Percentiles rank a stretch among this genome's conserved stretches.
These are phyloP conservation scores for Sarocladium kiliense DNA, from an alignment of 2,329 filamentous ascomycete species.

Conservation along the genomic window DNA sequence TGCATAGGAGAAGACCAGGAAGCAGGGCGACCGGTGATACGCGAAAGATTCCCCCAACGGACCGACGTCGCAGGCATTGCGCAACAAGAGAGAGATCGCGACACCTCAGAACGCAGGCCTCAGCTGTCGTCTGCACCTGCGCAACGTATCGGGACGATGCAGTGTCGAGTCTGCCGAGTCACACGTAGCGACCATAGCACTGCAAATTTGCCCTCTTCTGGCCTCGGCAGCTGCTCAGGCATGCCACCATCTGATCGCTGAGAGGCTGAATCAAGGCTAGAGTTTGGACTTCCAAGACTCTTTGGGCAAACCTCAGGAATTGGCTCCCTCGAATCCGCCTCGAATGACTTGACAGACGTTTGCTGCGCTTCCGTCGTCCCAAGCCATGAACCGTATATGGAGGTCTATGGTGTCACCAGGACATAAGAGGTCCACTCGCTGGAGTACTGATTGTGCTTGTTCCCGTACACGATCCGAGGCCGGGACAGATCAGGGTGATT, in stretches of 20 bases:
- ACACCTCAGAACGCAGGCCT: not conserved
- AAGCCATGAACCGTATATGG: not conserved
- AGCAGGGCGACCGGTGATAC: not conserved
- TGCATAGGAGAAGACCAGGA: not conserved
- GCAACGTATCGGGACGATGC: not conserved
- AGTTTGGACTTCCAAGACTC: not conserved
- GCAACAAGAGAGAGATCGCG: not conserved
- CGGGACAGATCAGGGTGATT: not conserved
- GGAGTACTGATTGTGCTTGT: not conserved
- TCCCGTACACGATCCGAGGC: conserved; percentile 1
- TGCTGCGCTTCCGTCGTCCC: not conserved
- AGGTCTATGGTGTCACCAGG: not conserved
- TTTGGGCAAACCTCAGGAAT: too few relatives aligned
- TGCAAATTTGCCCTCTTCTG: not conserved
- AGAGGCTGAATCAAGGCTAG: not conserved
- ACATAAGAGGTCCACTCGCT: conserved; percentile 5
- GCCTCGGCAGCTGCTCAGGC: not conserved
- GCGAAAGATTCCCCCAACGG: not conserved
- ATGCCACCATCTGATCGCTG: not conserved
- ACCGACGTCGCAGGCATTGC: conserved; percentile 4
- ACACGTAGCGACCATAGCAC: not conserved
- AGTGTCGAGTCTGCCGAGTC: conserved; percentile 7
- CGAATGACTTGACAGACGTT: not conserved
- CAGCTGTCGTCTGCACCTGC: conserved; percentile 7
- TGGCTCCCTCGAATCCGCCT: not conserved